Evolutionary conservation across 1,284 basidiomycete genomes (phyloP).

Genomic region (Porphyrellus sp.): DNA sequence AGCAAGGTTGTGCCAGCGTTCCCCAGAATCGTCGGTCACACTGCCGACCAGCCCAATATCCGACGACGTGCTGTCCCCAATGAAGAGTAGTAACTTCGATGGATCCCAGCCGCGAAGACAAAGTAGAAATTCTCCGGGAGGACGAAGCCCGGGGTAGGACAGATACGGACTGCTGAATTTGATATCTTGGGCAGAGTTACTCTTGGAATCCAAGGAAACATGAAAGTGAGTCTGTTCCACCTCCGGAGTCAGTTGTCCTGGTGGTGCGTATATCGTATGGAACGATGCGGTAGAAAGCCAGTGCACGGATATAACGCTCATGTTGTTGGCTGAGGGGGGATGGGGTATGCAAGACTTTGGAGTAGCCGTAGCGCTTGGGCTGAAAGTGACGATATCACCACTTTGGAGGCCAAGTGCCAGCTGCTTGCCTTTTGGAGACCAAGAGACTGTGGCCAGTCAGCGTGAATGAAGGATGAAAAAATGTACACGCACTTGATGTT

Average conservation of each 20-base stretch:
- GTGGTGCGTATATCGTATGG: constrained; percentile 62
- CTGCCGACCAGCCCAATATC: constrained; percentile 73
- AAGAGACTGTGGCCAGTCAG: constrained; percentile 52
- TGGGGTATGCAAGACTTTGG: constrained; percentile 57
- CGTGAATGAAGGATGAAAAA: constrained; percentile 3
- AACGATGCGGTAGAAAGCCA: constrained; percentile 79
- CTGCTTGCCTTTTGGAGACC: constrained; percentile 88
- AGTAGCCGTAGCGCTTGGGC: constrained; percentile 52
- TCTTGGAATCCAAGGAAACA: constrained; percentile 58
- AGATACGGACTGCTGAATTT: constrained; percentile 52
- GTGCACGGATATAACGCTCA: constrained; percentile 52
- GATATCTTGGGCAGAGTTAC: constrained; percentile 47
- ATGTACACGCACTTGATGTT: constrained; percentile 49
- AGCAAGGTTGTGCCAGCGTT: constrained; percentile 65
- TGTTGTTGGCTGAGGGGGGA: constrained; percentile 50
- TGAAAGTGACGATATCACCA: constrained; percentile 72
- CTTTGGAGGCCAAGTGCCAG: constrained; percentile 70
- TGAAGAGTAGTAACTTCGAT: constrained; percentile 58
- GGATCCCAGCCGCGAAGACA: constrained; percentile 66
- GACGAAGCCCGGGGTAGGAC: constrained; percentile 49
- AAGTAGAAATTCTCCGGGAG: constrained; percentile 54
- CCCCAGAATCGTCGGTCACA: constrained; percentile 38
- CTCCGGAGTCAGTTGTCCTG: constrained; percentile 42
- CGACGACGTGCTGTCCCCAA: constrained; percentile 71
- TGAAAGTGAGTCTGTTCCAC: constrained; percentile 58